Percentiles rank a stretch among this genome's conserved stretches.
Evolutionary conservation across 169 alveolate genomes (phyloP).

Genomic region (Cryptosporidium viatorum): DNA sequence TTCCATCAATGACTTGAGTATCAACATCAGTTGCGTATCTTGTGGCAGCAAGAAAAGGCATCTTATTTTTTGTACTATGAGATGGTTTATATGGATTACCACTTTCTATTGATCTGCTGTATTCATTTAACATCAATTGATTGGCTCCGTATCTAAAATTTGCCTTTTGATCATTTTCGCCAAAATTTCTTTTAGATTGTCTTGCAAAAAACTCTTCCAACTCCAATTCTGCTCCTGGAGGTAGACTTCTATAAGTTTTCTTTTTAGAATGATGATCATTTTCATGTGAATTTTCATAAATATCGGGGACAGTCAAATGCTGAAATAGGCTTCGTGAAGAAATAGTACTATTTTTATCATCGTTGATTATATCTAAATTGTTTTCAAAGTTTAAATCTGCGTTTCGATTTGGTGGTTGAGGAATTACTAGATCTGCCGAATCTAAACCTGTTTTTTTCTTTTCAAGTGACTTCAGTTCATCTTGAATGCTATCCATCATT

Average conservation of each 20-base stretch:
- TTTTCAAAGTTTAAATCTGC: neutral
- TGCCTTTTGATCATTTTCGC: neutral
- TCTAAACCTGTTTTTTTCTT: neutral
- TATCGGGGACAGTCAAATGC: neutral
- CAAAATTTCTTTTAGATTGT: neutral
- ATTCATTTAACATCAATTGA: neutral
- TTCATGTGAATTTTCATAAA: neutral
- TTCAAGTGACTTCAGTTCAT: neutral
- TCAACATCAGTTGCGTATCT: no score
- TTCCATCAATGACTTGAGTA: no score
- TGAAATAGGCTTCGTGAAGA: neutral
- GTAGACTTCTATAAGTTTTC: neutral
- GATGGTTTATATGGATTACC: neutral
- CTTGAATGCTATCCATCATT: neutral
- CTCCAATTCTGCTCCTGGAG: slow-evolving; percentile 38
- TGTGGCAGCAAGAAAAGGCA: neutral
- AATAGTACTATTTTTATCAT: neutral
- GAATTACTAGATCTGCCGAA: neutral
- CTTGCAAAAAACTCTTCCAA: slow-evolving; percentile 13
- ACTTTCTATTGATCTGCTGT: no score
- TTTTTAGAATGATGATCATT: no score
- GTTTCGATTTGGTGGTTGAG: slow-evolving; percentile 21
- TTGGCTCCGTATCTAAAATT: no score
- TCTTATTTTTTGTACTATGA: no score
- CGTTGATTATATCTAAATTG: neutral